phyloP scores from a whole-genome alignment of 805 yeast genomes.

The Cephaloascus fragrans region DNA sequence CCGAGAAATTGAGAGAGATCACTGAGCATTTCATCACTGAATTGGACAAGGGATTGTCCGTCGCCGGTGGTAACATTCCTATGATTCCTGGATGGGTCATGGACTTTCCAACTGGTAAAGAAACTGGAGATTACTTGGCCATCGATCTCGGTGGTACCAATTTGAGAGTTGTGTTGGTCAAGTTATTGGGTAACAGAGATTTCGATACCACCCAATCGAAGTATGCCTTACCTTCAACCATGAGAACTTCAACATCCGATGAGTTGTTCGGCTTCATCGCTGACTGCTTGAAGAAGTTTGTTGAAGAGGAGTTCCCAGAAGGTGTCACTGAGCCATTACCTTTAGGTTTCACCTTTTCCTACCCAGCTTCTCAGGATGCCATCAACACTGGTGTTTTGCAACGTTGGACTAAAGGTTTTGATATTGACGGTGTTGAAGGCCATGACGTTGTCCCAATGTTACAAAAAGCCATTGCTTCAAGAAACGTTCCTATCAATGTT shows the following conservation, averaged over 20 bases:
- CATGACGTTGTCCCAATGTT: slow-evolving; percentile 89
- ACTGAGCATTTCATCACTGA: slow-evolving; percentile 71
- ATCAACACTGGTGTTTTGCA: slow-evolving; percentile 83
- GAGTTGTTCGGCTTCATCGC: slow-evolving; percentile 85
- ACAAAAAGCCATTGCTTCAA: slow-evolving; percentile 59
- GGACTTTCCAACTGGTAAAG: slow-evolving; percentile 88
- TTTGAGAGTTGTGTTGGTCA: slow-evolving; percentile 83
- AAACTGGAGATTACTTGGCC: slow-evolving; percentile 83
- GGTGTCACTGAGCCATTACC: slow-evolving; percentile 55
- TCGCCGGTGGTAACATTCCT: slow-evolving; percentile 79
- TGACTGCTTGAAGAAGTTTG: slow-evolving; percentile 61
- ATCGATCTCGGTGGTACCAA: slow-evolving; percentile 97
- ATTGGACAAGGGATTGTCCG: slow-evolving; percentile 70
- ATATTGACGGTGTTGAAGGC: slow-evolving; percentile 88
- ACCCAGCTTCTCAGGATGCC: slow-evolving; percentile 76
- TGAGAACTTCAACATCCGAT: slow-evolving; percentile 73
- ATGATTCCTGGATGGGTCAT: slow-evolving; percentile 98
- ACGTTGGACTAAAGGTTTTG: slow-evolving; percentile 98
- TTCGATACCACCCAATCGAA: slow-evolving; percentile 85
- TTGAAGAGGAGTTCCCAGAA: slow-evolving; percentile 56
- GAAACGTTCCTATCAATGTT: slow-evolving; percentile 69
- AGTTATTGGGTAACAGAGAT: slow-evolving; percentile 71
- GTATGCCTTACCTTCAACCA: slow-evolving; percentile 63
- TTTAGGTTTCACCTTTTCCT: slow-evolving; percentile 91
- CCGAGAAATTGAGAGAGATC: slow-evolving; percentile 51